Base-by-base conservation (phyloP, 2,329 filamentous ascomycete species). In the Penicillium sp. region DNA sequence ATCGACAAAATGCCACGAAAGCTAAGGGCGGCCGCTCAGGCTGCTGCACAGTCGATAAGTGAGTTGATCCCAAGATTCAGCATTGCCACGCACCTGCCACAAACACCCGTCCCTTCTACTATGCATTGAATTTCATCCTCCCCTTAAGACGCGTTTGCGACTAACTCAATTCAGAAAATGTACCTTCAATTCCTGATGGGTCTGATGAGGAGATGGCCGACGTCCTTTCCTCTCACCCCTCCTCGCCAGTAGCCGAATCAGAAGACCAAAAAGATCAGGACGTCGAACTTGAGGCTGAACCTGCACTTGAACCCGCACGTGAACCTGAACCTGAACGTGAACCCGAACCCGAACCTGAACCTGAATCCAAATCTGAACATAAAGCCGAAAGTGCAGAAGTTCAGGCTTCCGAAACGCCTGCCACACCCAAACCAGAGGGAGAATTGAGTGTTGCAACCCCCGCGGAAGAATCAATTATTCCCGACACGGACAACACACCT, bases 401-500 rank as follows among this genome's bases (percentile, higher is more conserved):
- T 30, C 37, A 54, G 45, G 12, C 45, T 31, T 1, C 44, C 26
- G 58, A 55, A 26, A 60, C 58, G 9, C 59, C 61, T 8, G 54
- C 26, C 3, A 59, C 59, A 35, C 47, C 59, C 22, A 63, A 64
- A 30, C 74, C 80, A 31, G 76, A 77, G 45, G 77, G 80, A 35
- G 79, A 81, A 40, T 75, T 80, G 58, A 71, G 53, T 9, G 60
- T 42, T 26, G 64, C 66, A 22, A 74, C 72, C 11, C 73, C 75
- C 17, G 73, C 70, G 36, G 41, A 64, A 65, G 59, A 61, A 10
- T 72, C 75, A 30, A 79, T 78, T 63, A 70, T 68, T 61, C 73
- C 70, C 54, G 80, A 74, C 66, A 77, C 65, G 59, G 77, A 69
- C 61, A 75, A 80, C 37, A 85, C 85, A 26, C 84, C 77, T 51